phyloP scores from a whole-genome alignment of 23 red algal species.

The Gracilariopsis chorda region DNA sequence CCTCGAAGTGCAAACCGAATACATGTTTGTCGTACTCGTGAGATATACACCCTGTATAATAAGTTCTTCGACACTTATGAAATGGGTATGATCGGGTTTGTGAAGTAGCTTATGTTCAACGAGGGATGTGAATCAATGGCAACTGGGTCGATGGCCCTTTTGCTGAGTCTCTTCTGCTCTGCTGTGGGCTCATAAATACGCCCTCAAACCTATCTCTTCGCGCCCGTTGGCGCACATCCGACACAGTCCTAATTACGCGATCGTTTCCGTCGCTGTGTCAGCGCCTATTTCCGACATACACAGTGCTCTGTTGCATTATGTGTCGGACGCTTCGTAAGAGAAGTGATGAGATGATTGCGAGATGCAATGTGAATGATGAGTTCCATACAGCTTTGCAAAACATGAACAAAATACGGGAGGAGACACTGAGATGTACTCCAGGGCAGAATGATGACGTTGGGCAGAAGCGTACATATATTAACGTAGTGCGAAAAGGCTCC shows the following conservation, averaged over 20 bases:
- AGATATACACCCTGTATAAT: neutral
- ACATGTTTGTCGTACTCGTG: neutral
- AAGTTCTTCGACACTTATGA: neutral
- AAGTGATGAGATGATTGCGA: neutral
- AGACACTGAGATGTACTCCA: neutral
- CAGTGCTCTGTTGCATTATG: too few species aligned
- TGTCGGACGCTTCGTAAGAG: neutral
- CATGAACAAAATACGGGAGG: neutral
- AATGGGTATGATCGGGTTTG: neutral
- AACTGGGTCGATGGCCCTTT: too few species aligned
- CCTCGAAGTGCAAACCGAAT: neutral
- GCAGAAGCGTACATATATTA: neutral
- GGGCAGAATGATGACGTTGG: neutral
- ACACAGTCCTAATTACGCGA: too few species aligned
- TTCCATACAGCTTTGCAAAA: too few species aligned
- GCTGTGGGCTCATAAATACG: too few species aligned
- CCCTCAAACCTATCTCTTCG: too few species aligned
- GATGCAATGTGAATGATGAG: neutral
- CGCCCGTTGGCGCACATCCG: too few species aligned
- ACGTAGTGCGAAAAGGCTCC: neutral
- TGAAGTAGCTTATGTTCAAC: too few species aligned
- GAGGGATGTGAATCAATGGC: too few species aligned
- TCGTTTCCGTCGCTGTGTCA: too few species aligned
- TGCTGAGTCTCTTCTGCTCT: too few species aligned
- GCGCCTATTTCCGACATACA: too few species aligned